These are phyloP conservation scores for Podila verticillata DNA, from an alignment of 192 early-diverging fungal genomes.

Conservation along the genomic window DNA sequence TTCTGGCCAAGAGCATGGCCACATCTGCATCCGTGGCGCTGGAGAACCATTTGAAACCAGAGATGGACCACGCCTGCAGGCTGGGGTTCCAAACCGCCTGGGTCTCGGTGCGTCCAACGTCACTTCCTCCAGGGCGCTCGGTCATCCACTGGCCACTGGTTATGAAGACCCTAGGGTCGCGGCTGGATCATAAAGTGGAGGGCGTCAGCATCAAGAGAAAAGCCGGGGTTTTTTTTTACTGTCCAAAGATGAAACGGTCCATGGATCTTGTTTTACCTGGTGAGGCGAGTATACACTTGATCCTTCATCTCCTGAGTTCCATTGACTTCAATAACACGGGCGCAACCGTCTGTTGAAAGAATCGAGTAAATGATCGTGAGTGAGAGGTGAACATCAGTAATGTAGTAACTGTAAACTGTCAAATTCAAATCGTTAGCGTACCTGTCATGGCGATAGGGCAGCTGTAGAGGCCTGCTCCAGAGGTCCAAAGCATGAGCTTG, in stretches of 20 bases:
- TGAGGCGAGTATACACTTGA: conserved; percentile 52
- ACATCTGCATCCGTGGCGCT: conserved; percentile 78
- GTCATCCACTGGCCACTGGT: conserved; percentile 85
- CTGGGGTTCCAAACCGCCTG: conserved; percentile 56
- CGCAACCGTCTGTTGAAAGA: conserved; percentile 61
- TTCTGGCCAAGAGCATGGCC: conserved; percentile 72
- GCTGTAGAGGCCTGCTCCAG: conserved; percentile 62
- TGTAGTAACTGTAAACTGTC: too few relatives aligned
- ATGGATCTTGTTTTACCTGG: conserved; percentile 36
- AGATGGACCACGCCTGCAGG: conserved; percentile 55
- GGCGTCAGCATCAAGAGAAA: background rate
- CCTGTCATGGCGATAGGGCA: conserved; percentile 81
- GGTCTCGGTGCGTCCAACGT: conserved; percentile 72
- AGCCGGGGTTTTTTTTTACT: background rate
- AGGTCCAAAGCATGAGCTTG: conserved; percentile 68
- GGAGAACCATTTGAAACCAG: conserved; percentile 82
- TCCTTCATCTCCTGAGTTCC: conserved; percentile 65
- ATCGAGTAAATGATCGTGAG: too few relatives aligned
- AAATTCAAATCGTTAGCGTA: conserved; percentile 6
- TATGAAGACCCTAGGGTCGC: conserved; percentile 69
- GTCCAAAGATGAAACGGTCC: too few relatives aligned
- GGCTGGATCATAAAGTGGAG: conserved; percentile 25
- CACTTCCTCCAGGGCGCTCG: conserved; percentile 74
- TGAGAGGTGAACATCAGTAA: background rate
- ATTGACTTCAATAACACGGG: conserved; percentile 66